phyloP scores from a whole-genome alignment of 1,139 yeast genomes.

The Scheffersomyces stambukii region DNA sequence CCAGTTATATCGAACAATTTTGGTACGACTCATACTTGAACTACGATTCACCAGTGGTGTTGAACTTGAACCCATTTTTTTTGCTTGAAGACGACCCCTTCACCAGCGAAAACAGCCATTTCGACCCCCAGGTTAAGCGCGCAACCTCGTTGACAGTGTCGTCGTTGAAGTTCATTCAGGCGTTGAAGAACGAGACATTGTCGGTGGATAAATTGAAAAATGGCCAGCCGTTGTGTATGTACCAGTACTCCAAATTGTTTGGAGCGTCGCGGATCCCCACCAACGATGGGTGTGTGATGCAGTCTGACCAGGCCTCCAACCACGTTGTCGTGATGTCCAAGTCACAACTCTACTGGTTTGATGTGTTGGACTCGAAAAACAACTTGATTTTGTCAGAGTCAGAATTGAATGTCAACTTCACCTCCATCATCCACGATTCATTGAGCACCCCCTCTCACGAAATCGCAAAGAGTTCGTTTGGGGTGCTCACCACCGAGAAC shows the following conservation, averaged over 20 bases:
- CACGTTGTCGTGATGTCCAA: slow-evolving; percentile 83
- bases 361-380: slow-evolving; percentile 70
- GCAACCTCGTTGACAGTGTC: slow-evolving; percentile 81
- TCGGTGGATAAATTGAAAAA: slow-evolving; percentile 69
- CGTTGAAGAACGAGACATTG: slow-evolving; percentile 69
- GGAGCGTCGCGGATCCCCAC: slow-evolving; percentile 88
- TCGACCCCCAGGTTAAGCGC: slow-evolving; percentile 66
- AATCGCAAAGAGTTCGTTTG: slow-evolving; percentile 78
- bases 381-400: slow-evolving; percentile 68
- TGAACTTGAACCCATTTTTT: slow-evolving; percentile 84
- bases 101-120: slow-evolving; percentile 54
- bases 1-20: slow-evolving; percentile 85
- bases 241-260: slow-evolving; percentile 79
- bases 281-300: slow-evolving; percentile 75
- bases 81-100: slow-evolving; percentile 89
- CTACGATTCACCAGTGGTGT: slow-evolving; percentile 84
- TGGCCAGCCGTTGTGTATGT: slow-evolving; percentile 77
- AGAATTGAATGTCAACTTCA: slow-evolving; percentile 71
- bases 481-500: slow-evolving; percentile 85
- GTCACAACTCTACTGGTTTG: slow-evolving; percentile 92
- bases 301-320: slow-evolving; percentile 67
- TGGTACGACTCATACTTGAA: slow-evolving; percentile 89
- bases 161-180: slow-evolving; percentile 73
- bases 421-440: slow-evolving; percentile 73
- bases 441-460: slow-evolving; percentile 55